Base-by-base conservation (phyloP, 148 eudicot species). In the Salicornia ramosissima region DNA sequence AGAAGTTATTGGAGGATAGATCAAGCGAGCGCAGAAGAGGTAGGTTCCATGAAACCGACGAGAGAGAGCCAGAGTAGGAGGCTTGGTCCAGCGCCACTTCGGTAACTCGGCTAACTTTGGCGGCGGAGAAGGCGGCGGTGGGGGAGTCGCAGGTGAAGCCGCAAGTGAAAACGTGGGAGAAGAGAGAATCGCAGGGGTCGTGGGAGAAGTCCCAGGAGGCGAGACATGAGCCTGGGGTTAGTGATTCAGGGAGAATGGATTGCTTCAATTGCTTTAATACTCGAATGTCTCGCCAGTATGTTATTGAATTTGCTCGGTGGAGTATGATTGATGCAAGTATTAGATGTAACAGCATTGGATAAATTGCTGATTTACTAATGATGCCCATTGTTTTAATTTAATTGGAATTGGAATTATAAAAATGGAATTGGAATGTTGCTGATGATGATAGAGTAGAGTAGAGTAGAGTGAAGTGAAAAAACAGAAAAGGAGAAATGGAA, bases 101-200 rank as follows among this genome's bases (percentile, higher is more conserved):
- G 12, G 79, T 67, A 47, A 79, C 74, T 16, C 82, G 74, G 33
- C 30, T 28, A 18, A 70, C 8, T 1, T 66, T 52, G 28, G 28
- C 5, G 10, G 29, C 45, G 4, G n/a, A n/a, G n/a, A n/a, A n/a
- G n/a, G 40, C 57, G 65, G 42, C 6, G 11, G 14, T 0, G 0
- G 78, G 60, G 65, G 58, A 19, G 76, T 82, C 81, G 77, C 98
- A 93, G 3, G 90, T 74, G 78, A 93, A 62, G 15, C 95, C 96
- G 57, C 98, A 93, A 6, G 92, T 88, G 89, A 93, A 93, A 6
- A 61, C 78, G 0, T 79, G 78, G 12, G 76, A 51, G 69, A 74
- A 83, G 71, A 88, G 87, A 49, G 43, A 60, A 76, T 87, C 91
- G 67, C 98, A 94, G 0, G 97, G 98, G 79, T 94, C 98, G 67